These are phyloP conservation scores for Schwanniomyces yamadae DNA, from an alignment of 805 yeast species.

Conservation along the genomic window DNA sequence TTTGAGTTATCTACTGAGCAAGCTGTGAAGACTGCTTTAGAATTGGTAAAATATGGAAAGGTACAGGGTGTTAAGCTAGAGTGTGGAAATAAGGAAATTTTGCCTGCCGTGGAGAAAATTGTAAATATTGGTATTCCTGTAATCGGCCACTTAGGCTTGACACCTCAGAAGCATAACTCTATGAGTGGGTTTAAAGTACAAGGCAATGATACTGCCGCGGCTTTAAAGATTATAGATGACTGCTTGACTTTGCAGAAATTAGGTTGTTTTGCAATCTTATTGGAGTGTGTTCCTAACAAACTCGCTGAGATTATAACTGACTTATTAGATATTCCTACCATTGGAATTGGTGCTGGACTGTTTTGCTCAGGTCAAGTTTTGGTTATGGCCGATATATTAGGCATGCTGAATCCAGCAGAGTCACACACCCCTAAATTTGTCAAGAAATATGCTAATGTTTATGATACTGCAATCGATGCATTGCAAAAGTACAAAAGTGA, in stretches of 20 bases:
- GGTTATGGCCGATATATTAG: constrained; percentile 81
- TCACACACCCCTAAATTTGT: constrained; percentile 67
- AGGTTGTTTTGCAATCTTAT: constrained; percentile 72
- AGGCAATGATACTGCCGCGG: constrained; percentile 58
- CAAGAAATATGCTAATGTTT: constrained; percentile 59
- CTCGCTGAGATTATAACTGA: constrained; percentile 66
- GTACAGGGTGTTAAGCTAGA: constrained; percentile 80
- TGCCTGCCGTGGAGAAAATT: constrained; percentile 53
- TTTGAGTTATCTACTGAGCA: constrained; percentile 64
- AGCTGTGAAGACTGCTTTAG: constrained; percentile 59
- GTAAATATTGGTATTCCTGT: constrained; percentile 79
- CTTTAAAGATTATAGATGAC: constrained; percentile 58
- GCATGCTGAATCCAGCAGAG: constrained; percentile 58
- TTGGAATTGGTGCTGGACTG: constrained; percentile 95
- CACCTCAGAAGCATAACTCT: constrained; percentile 81
- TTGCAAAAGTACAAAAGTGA: constrained; percentile 57
- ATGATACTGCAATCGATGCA: constrained; percentile 48
- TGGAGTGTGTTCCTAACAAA: constrained; percentile 84
- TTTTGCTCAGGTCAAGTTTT: constrained; percentile 84
- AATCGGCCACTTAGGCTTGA: constrained; percentile 87
- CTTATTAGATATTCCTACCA: constrained; percentile 68
- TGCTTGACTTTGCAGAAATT: constrained; percentile 69
- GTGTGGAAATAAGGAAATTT: constrained; percentile 62
- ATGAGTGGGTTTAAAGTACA: constrained; percentile 89
- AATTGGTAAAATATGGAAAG: constrained; percentile 54